Conservation (phyloP, 345 rosid genomes). For the Gossypium australe region DNA sequence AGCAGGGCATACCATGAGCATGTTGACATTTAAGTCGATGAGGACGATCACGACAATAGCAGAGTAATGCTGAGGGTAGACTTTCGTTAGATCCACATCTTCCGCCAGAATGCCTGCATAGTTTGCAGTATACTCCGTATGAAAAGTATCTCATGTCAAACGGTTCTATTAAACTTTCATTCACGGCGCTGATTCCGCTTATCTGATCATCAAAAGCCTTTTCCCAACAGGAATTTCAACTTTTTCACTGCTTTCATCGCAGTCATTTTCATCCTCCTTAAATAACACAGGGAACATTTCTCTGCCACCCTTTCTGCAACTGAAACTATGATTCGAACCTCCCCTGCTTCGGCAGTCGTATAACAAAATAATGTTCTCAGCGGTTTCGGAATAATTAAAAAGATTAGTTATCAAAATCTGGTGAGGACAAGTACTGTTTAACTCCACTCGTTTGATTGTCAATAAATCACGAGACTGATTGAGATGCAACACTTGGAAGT, state of each 20-base stretch:
- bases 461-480: neutral
- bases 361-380: too few species aligned
- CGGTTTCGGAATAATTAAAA: neutral
- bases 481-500: neutral
- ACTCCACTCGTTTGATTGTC: too few species aligned
- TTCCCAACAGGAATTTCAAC: too few species aligned
- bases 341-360: too few species aligned
- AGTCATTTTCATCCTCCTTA: neutral
- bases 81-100: slow-evolving; percentile 35
- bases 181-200: neutral
- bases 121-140: neutral
- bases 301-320: neutral
- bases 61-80: neutral
- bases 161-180: slow-evolving; percentile 9
- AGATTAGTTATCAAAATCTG: neutral
- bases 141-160: slow-evolving; percentile 13
- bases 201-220: neutral
- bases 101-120: slow-evolving; percentile 28
- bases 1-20: neutral
- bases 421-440: neutral
- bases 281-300: neutral
- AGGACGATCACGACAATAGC: neutral
- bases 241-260: too few species aligned
- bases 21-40: neutral
- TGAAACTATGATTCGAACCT: too few species aligned